Percentiles rank a stretch among this genome's conserved stretches.
These are phyloP conservation scores for Tetrahymena borealis DNA, from an alignment of 73 alveolate species.

Conservation along the genomic window DNA sequence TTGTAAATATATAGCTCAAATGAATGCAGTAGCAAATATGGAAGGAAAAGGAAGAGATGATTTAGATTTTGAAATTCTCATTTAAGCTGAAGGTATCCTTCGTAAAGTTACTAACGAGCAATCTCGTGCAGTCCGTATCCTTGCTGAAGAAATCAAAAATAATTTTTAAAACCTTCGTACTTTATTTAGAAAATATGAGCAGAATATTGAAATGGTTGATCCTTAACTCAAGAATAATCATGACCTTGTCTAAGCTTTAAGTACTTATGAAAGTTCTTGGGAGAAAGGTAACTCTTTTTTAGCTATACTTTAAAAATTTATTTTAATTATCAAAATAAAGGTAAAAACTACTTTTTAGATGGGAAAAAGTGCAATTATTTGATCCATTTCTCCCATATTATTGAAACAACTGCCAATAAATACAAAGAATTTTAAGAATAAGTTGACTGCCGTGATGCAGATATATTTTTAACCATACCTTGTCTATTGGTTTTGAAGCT, in stretches of 20 bases:
- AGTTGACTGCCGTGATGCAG: constrained; percentile 53
- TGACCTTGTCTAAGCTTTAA: constrained; percentile 82
- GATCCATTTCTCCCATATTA: constrained; percentile 43
- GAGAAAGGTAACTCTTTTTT: constrained; percentile 75
- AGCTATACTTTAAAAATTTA: not conserved
- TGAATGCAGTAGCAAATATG: constrained; percentile 88
- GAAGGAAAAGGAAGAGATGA: constrained; percentile 97
- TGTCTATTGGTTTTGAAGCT: constrained; percentile 54
- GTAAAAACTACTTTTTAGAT: constrained; percentile 45
- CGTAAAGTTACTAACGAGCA: constrained; percentile 67
- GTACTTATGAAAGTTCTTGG: constrained; percentile 82
- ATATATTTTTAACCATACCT: constrained; percentile 64
- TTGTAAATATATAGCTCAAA: constrained; percentile 69
- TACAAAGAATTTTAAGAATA: constrained; percentile 53
- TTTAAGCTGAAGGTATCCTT: constrained; percentile 82
- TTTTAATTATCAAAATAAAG: constrained; percentile 1
- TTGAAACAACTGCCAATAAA: constrained; percentile 72
- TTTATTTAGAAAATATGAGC: constrained; percentile 78
- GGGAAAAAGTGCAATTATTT: constrained; percentile 43
- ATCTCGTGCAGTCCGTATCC: constrained; percentile 70
- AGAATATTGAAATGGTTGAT: constrained; percentile 90
- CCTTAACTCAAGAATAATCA: constrained; percentile 87
- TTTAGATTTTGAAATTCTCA: constrained; percentile 70
- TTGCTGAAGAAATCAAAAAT: constrained; percentile 72
- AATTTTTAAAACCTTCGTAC: constrained; percentile 34